A percentile compares a stretch with the other conserved stretches of the same genome.
Conservation (phyloP, 225 moss, liverwort and hornwort species). For the Neckera pumila region DNA sequence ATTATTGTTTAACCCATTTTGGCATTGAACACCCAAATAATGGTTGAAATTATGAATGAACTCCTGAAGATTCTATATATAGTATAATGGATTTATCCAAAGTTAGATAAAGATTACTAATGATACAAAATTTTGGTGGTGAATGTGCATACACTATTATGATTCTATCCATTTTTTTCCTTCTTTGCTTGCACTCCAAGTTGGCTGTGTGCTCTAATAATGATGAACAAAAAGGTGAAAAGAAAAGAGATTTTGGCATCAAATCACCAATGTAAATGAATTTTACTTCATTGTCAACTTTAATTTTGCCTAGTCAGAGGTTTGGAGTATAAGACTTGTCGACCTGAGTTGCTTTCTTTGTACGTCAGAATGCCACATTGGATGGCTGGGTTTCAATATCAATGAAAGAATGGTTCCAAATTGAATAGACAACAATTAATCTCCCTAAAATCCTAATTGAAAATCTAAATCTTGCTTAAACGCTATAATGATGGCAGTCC, state of each 20-base stretch:
- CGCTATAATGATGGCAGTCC: fast-evolving
- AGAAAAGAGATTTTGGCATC: not conserved
- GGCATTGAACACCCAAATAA: not conserved
- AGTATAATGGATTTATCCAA: not conserved
- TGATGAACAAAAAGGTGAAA: not conserved
- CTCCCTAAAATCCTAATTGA: no score
- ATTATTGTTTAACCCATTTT: not conserved
- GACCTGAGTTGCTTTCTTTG: not conserved
- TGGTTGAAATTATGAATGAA: not conserved
- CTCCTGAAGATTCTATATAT: not conserved
- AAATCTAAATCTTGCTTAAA: no score
- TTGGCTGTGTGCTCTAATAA: not conserved
- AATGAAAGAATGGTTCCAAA: not conserved
- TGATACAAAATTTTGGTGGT: not conserved
- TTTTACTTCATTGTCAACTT: not conserved
- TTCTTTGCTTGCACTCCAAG: not conserved
- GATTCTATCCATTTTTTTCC: not conserved
- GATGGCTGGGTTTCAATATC: not conserved
- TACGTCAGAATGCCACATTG: not conserved
- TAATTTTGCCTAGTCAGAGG: not conserved
- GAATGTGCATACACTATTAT: not conserved
- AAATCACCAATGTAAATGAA: not conserved
- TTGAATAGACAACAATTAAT: not conserved
- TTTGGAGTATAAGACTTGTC: not conserved
- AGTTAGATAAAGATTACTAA: not conserved